phyloP scores from a whole-genome alignment of 1,284 basidiomycete genomes.

The Puccinia horiana region DNA sequence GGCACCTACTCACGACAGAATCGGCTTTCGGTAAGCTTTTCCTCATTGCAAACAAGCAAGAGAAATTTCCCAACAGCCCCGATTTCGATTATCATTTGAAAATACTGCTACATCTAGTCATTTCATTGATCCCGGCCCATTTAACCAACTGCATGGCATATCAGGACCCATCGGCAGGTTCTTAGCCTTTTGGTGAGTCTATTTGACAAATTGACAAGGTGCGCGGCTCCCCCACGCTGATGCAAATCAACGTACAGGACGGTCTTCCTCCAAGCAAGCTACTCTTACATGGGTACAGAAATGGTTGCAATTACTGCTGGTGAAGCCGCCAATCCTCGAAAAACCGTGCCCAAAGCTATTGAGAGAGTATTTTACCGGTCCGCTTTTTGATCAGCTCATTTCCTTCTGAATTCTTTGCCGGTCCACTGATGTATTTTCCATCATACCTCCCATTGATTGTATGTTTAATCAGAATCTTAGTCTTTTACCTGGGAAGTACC shows the following conservation, averaged over 20 bases:
- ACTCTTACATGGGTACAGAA: conserved; percentile 83
- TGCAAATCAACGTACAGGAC: conserved; percentile 4
- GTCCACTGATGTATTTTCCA: conserved; percentile 56
- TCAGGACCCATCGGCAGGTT: conserved; percentile 58
- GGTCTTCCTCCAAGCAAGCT: conserved; percentile 73
- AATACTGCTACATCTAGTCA: conserved; percentile 60
- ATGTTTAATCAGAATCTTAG: conserved; percentile 51
- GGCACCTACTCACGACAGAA: conserved; percentile 63
- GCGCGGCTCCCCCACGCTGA: conserved; percentile 54
- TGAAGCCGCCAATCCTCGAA: conserved; percentile 69
- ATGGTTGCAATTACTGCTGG: conserved; percentile 67
- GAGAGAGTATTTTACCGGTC: conserved; percentile 73
- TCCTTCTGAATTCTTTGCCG: conserved; percentile 67
- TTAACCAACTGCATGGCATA: conserved; percentile 59
- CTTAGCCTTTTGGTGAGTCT: conserved; percentile 58
- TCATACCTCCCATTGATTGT: conserved; percentile 18
- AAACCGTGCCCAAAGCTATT: conserved; percentile 77
- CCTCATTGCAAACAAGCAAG: neutral
- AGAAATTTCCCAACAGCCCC: neutral
- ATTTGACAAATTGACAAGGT: conserved; percentile 61
- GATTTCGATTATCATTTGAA: neutral
- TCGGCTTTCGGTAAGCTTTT: conserved; percentile 60
- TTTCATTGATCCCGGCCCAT: conserved; percentile 71
- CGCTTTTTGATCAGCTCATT: conserved; percentile 27
- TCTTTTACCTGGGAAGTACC: conserved; percentile 55